Percentiles rank a stretch among this genome's conserved stretches.
phyloP scores from a whole-genome alignment of 2,329 filamentous ascomycete genomes.

The Calonectria pseudoturangicola region DNA sequence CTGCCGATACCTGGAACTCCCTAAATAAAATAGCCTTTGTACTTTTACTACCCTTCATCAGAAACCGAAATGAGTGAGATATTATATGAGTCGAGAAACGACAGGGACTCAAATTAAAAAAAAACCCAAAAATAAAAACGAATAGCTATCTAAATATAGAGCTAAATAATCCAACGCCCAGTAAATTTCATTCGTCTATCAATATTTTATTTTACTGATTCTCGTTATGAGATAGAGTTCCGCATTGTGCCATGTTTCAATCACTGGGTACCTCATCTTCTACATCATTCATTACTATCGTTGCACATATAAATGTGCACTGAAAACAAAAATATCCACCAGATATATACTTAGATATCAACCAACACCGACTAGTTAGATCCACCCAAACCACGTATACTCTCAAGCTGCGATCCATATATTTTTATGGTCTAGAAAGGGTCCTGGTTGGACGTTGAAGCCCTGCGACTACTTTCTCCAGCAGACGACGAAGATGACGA shows the following conservation, averaged over 20 bases:
- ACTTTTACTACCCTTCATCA: conserved; percentile 35
- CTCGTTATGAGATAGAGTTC: background rate
- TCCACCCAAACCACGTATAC: conserved; percentile 2
- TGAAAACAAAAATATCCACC: background rate
- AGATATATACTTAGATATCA: background rate
- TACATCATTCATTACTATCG: conserved; percentile 37
- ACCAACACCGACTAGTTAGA: background rate
- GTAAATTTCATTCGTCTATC: background rate
- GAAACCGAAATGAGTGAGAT: background rate
- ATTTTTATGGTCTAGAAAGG: conserved; percentile 41
- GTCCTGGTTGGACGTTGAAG: conserved; percentile 50
- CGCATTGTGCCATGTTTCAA: background rate
- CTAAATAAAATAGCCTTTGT: conserved; percentile 45
- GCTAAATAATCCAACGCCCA: background rate
- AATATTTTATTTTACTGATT: background rate
- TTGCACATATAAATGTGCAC: background rate
- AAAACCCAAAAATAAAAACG: too few species aligned
- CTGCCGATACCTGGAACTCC: conserved; percentile 51
- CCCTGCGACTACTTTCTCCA: conserved; percentile 46
- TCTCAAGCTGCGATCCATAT: background rate
- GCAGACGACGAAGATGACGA: conserved; percentile 53
- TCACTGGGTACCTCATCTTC: conserved; percentile 9
- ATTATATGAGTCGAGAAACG: background rate
- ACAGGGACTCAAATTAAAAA: too few species aligned
- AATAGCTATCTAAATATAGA: background rate